phyloP scores from a whole-genome alignment of 306 rosid species.

The Glycine tomentella region DNA sequence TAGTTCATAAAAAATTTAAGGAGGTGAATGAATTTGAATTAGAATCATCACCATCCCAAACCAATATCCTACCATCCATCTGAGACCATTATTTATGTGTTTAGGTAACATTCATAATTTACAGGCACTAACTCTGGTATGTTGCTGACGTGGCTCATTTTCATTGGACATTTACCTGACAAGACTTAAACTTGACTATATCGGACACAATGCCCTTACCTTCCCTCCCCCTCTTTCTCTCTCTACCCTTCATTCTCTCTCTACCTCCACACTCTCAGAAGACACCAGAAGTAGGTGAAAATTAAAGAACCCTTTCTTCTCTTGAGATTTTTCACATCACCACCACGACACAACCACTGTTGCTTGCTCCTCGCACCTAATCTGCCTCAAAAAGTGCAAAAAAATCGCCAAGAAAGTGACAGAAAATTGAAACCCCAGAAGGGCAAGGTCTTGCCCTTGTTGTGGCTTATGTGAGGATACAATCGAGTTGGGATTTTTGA shows the following conservation, averaged over 20 bases:
- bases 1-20: background rate
- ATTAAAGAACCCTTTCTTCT: slow-evolving; percentile 52
- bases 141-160: slow-evolving; percentile 47
- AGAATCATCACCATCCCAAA: slow-evolving; percentile 1
- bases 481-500: slow-evolving; percentile 44
- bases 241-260: slow-evolving; percentile 39
- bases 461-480: slow-evolving; percentile 24
- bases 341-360: slow-evolving; percentile 67
- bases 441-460: slow-evolving; percentile 11
- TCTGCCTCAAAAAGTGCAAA: slow-evolving; percentile 51
- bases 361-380: slow-evolving; percentile 61
- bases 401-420: slow-evolving; percentile 41
- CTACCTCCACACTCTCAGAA: slow-evolving; percentile 40
- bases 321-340: slow-evolving; percentile 47
- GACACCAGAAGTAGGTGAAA: slow-evolving; percentile 75
- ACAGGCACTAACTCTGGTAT: slow-evolving; percentile 27
- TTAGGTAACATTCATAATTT: slow-evolving; percentile 49
- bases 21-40: slow-evolving; percentile 37
- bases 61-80: slow-evolving; percentile 36
- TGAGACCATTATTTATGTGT: slow-evolving; percentile 43
- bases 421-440: slow-evolving; percentile 13
- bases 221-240: slow-evolving; percentile 31
- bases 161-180: slow-evolving; percentile 37
- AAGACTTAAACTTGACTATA: slow-evolving; percentile 58
- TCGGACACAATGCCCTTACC: slow-evolving; percentile 50